Base-by-base conservation (phyloP, 208 protist species). In the Crithidia bombi region DNA sequence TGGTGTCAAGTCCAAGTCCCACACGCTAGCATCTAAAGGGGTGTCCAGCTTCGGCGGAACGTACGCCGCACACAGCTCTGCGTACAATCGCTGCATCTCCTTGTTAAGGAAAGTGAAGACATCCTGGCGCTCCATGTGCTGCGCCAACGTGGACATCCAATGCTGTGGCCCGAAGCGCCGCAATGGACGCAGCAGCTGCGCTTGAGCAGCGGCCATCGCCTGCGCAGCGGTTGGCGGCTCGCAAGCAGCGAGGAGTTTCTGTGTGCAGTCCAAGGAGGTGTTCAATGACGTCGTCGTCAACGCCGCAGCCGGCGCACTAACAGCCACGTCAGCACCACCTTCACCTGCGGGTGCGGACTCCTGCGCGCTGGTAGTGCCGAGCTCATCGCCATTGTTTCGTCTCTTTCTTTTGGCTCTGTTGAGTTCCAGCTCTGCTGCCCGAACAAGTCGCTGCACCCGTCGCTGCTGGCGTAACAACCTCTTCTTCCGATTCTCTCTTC, bases 11-110 rank as follows among this genome's bases (percentile, higher is more conserved):
- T 55, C 39, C 3, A 84, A 41, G 15, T 57, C 54, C 0, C 35
- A 26, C 12, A 85, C 43, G 57, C 74, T 28, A 15, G 81, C 80
- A 67, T 94, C 87, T 5, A 78, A 63, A 44, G 79, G 77, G 35
- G 87, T 67, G 73, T 93, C 87, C 3, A 96, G 83, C 65, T 91
- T 91, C 2, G 89, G 81, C 12, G 92, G 89, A 50, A 94, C 75
- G 65, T 90, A 93, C 15, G 87, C 82, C 12, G 38, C 71, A 21
- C 69, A 66, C 11, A 90, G 72, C 15, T 75, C 71, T 19, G 39
- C 35, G 73, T 96, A 96, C 43, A 83, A 73, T n/a, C 65, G 73
- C 55, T 79, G 55, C 23, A 96, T 55, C 44, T 85, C 78, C 33
- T 70, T 73, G 28, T 66, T 65, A 0, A 94, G 49, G 28, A 77